phyloP scores from a whole-genome alignment of 352 stramenopile species.

The Pythium pectinolyticum region DNA sequence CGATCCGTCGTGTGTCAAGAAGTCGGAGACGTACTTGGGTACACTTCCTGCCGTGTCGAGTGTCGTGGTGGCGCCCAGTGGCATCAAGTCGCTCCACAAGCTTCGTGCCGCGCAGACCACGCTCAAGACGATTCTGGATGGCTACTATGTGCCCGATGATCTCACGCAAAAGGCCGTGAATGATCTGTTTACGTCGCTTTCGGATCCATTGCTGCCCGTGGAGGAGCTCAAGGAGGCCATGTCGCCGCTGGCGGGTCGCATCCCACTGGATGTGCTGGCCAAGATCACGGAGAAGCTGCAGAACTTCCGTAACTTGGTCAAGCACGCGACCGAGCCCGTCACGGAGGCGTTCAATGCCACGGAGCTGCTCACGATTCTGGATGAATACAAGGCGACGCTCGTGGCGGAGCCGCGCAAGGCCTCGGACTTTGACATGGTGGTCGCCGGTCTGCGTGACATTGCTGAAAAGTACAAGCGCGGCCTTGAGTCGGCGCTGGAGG shows the following conservation, averaged over 20 bases:
- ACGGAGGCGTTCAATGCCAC: conserved; percentile 51
- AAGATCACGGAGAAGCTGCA: conserved; percentile 86
- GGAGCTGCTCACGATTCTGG: conserved; percentile 56
- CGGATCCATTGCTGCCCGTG: conserved; percentile 75
- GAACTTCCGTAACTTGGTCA: conserved; percentile 61
- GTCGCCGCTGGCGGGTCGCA: conserved; percentile 95
- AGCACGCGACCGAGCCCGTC: conserved; percentile 30
- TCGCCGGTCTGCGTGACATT: conserved; percentile 75
- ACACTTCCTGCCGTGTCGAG: conserved; percentile 52
- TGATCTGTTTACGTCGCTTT: conserved; percentile 79
- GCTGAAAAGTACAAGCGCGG: conserved; percentile 76
- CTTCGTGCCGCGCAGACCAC: conserved; percentile 72
- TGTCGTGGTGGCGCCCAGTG: conserved; percentile 32
- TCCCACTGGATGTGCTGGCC: conserved; percentile 92
- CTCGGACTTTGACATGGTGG: conserved; percentile 69
- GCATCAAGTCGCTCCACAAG: conserved; percentile 66
- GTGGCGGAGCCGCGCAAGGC: conserved; percentile 49
- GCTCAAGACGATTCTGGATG: conserved; percentile 93
- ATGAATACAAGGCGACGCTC: conserved; percentile 65
- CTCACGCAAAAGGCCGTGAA: conserved; percentile 84
- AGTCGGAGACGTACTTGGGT: conserved; percentile 91
- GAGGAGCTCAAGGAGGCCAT: conserved; percentile 97
- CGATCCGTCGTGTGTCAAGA: conserved; percentile 96
- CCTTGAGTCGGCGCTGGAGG: conserved; percentile 62
- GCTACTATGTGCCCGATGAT: conserved; percentile 89